Conservation (phyloP, 2,329 filamentous ascomycete genomes). For the Aspergillus latus region DNA sequence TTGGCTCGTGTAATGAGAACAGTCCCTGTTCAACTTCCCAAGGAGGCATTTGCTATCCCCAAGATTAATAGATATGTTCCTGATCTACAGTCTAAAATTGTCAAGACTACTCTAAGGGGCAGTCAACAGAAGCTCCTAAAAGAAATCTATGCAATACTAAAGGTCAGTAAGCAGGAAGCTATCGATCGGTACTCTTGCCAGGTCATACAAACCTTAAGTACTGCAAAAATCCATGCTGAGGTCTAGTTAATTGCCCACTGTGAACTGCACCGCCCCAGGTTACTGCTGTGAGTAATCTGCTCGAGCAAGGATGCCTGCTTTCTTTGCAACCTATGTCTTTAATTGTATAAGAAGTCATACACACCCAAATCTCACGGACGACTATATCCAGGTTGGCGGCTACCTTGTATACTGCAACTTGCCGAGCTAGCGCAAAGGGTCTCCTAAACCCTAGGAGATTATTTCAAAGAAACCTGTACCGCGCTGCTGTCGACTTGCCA, state of each 20-base stretch:
- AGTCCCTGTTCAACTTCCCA: conserved; percentile 31
- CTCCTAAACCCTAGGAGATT: neutral
- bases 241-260: conserved; percentile 26
- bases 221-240: conserved; percentile 23
- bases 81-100: conserved; percentile 8
- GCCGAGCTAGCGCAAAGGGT: conserved; percentile 9
- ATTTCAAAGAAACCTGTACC: neutral
- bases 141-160: conserved; percentile 5
- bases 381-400: conserved; percentile 20
- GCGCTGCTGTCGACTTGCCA: neutral
- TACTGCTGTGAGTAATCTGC: conserved; percentile 23
- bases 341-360: conserved; percentile 18
- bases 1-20: conserved; percentile 32
- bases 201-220: neutral
- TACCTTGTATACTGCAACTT: conserved; percentile 17
- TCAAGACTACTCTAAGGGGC: conserved; percentile 13
- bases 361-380: conserved; percentile 24
- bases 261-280: conserved; percentile 15
- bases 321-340: conserved; percentile 24
- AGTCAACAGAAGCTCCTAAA: conserved; percentile 7
- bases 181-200: neutral
- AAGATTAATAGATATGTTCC: conserved; percentile 7
- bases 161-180: neutral
- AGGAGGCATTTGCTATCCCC: conserved; percentile 24
- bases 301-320: conserved; percentile 31